Base-by-base conservation (phyloP, 305 asterid genomes). In the Ajuga reptans region DNA sequence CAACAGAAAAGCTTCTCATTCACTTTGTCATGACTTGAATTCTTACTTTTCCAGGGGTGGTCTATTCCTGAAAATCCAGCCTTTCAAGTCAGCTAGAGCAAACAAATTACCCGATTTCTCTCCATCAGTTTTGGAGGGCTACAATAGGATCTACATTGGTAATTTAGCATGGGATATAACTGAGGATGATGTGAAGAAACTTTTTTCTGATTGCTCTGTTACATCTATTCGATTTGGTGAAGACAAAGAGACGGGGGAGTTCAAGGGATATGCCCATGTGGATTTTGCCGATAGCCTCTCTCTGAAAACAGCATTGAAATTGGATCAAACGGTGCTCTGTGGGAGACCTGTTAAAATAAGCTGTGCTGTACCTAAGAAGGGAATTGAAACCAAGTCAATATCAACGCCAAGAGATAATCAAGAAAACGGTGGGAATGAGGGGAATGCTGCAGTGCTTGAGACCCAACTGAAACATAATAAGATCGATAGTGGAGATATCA, bases 141-240 rank as follows among this genome's bases (percentile, higher is more conserved):
- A 93, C 84, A 86, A 87, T 72, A 89, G 96, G 79, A 82, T 93
- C 77, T 93, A 93, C 9, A 76, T 77, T 21, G 99, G 99, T 50
- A 93, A 91, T 81, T 84, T 91, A 76, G 79, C 96, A 3, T 93
- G 96, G 95, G 94, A 89, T 49, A 82, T 91, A 75, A 84, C 93
- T 0, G 99, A 93, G 80, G 83, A 85, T n/a, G 88, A 91, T 74
- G 76, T 93, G 84, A 86, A 77, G 82, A 82, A 78, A 31, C 75
- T 85, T 45, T 86, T 93, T 73, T 75, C 86, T 12, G 86, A 68
- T 64, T 93, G 95, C 81, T 68, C 59, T 10, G 79, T 93, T 47
- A 18, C 82, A 33, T 85, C 95, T 31, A 77, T 93, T 69, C 86
- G 96, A 33, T 85, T 89, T 27, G 99, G 97, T 39, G 77, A 84